These are phyloP conservation scores for Aspergillus aculeatinus DNA, from an alignment of 2,329 filamentous ascomycete genomes.

Conservation along the genomic window DNA sequence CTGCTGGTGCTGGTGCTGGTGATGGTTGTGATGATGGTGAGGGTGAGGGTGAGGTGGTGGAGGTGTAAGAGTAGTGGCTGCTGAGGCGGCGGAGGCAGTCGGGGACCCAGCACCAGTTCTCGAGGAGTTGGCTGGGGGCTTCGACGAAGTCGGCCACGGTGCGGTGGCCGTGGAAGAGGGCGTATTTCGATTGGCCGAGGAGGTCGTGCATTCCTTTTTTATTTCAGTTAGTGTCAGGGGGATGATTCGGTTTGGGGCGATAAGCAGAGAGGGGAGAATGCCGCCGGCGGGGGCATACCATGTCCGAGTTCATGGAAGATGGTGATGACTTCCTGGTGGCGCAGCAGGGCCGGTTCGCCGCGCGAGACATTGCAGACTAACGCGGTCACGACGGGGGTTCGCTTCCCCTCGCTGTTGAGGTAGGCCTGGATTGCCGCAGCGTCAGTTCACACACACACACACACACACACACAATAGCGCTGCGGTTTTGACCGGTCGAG, in stretches of 20 bases:
- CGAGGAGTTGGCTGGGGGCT: conserved; percentile 1
- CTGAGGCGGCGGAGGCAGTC: conserved; percentile 3
- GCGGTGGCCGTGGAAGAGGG: conserved; percentile 5
- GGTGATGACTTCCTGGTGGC: conserved; percentile 1
- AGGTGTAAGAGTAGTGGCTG: neutral
- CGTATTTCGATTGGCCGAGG: neutral
- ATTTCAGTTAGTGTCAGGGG: neutral
- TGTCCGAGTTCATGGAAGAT: conserved; percentile 5
- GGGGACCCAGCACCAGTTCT: conserved; percentile 4
- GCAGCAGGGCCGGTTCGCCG: neutral
- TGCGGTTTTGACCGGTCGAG: neutral
- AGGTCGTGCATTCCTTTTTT: conserved; percentile 2
- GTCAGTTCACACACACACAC: neutral
- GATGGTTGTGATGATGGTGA: neutral
- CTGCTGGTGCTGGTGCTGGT: neutral
- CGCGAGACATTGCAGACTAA: conserved; percentile 5
- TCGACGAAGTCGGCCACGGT: conserved; percentile 7
- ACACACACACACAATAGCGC: neutral
- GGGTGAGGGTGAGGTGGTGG: too few species aligned
- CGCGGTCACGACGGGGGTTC: neutral
- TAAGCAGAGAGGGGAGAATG: too few species aligned
- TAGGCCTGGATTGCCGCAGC: neutral
- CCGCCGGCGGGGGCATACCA: neutral
- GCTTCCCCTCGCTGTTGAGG: neutral
- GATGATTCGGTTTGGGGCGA: too few species aligned